Conservation (phyloP, 768 basidiomycete species). For the Myochromella boudieri region DNA sequence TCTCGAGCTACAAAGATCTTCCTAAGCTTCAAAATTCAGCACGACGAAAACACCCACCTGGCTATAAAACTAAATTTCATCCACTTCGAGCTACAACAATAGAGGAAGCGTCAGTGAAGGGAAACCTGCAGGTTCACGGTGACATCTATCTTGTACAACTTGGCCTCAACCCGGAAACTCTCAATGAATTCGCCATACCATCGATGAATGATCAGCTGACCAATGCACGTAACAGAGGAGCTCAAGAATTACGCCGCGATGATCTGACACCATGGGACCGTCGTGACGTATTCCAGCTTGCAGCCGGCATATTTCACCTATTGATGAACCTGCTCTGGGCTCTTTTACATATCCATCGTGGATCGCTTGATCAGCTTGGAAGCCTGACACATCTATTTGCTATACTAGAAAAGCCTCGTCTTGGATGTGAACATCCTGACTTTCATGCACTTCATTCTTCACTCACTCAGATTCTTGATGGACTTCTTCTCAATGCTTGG, state of each 20-base stretch:
- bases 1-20: neutral
- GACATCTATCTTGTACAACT: conserved; percentile 26
- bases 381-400: conserved; percentile 29
- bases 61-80: conserved; percentile 23
- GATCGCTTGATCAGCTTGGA: conserved; percentile 20
- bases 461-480: conserved; percentile 30
- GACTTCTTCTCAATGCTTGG: conserved; percentile 33
- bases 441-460: conserved; percentile 30
- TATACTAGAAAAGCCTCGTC: conserved; percentile 28
- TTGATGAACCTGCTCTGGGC: conserved; percentile 33
- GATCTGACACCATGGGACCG: conserved; percentile 23
- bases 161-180: conserved; percentile 4
- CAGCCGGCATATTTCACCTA: conserved; percentile 31
- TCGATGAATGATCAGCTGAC: conserved; percentile 30
- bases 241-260: conserved; percentile 12
- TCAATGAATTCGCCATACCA: conserved; percentile 20
- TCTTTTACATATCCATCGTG: conserved; percentile 27
- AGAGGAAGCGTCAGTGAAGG: conserved; percentile 28
- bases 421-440: conserved; percentile 31
- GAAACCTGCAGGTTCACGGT: conserved; percentile 28
- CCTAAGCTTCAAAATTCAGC: conserved; percentile 16
- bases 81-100: conserved; percentile 24
- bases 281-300: conserved; percentile 23
- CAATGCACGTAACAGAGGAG: conserved; percentile 21
- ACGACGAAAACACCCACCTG: conserved; percentile 18